A percentile compares a stretch with the other conserved stretches of the same genome.
phyloP scores from a whole-genome alignment of 805 yeast species.

The Teunomyces atbi region DNA sequence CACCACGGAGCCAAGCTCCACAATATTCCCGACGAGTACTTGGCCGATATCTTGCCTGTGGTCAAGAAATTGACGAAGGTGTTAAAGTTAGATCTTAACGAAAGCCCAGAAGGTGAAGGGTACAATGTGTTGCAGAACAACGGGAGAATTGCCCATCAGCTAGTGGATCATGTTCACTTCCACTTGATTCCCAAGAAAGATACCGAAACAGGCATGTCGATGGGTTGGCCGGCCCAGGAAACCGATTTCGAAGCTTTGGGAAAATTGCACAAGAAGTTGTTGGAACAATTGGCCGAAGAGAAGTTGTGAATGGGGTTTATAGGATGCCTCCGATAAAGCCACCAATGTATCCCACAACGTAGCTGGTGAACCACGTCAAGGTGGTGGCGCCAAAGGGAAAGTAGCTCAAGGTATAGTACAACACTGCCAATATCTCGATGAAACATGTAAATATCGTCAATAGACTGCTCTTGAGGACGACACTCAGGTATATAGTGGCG shows the following conservation, averaged over 20 bases:
- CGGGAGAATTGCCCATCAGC: constrained; percentile 93
- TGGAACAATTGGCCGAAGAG: constrained; percentile 18
- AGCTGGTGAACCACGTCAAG: constrained; percentile 47
- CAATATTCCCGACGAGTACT: constrained; percentile 86
- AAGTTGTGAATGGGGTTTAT: constrained; percentile 9
- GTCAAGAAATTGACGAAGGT: constrained; percentile 83
- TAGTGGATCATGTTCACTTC: constrained; percentile 94
- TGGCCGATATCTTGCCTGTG: constrained; percentile 82
- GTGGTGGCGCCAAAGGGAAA: constrained; percentile 95
- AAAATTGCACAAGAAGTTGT: constrained; percentile 59
- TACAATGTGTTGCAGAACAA: constrained; percentile 92
- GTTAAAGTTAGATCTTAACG: constrained; percentile 60
- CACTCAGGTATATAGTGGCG: constrained; percentile 75
- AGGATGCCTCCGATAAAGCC: constrained; percentile 47
- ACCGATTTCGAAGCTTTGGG: constrained; percentile 75
- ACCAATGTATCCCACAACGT: constrained; percentile 43
- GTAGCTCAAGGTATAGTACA: constrained; percentile 87
- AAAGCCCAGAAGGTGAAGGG: constrained; percentile 64
- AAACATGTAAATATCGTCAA: constrained; percentile 74
- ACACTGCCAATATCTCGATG: constrained; percentile 79
- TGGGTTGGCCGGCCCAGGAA: constrained; percentile 92
- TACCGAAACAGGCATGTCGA: constrained; percentile 68
- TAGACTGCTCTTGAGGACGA: constrained; percentile 63
- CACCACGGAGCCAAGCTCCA: constrained; percentile 91
- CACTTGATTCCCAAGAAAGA: constrained; percentile 91